Evolutionary conservation across 805 yeast species (phyloP), one percentile per base, ranked within the genome.

Genomic region (Wickerhamiella kurtzmanii): DNA sequence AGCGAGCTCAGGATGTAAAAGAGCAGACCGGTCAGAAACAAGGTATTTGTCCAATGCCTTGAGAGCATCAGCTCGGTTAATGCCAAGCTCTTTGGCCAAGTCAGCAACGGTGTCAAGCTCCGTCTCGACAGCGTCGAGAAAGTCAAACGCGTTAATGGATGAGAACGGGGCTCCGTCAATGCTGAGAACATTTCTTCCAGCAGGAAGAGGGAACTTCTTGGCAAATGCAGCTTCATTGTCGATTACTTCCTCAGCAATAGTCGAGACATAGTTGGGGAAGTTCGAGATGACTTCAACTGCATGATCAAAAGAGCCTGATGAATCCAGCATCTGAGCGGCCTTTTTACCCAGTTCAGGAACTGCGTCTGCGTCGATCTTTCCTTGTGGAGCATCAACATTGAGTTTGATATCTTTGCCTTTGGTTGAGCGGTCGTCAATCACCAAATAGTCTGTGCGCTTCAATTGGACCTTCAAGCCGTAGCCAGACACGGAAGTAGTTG

Each of bases 391-490:
- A n/a, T 54, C 52, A 19, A 60, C 35, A 8, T 53, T 45, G 22
- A 56, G 40, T 16, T 51, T 46, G 35, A 50, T 48, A 6, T 51
- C 35, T 35, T 51, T 52, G 2, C 54, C 51, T 1, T 44, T 43
- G 20, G 38, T 43, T 15, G 71, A 75, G 42, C 80, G 65, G 53
- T 79, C 86, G 55, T 79, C 85, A 43, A 79, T 70, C 2, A 72
- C 83, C 22, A 78, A 65, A 49, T 80, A 79, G 53, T 80, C 85
- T 0, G 84, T 75, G 52, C 81, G 66, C 55, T 82, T 82, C 50
- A 82, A 56, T 1, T 79, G 73, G 40, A 81, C 59, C 40, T 74
- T 81, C 16, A 73, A 78, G 1, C 87, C 92, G 60, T 77, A 85
- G 0, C 89, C 92, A 8, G 60, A 53, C 18, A 39, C 36, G 19